These are phyloP conservation scores for Clarireedia paspali DNA, from an alignment of 2,329 filamentous ascomycete genomes.

Conservation along the genomic window DNA sequence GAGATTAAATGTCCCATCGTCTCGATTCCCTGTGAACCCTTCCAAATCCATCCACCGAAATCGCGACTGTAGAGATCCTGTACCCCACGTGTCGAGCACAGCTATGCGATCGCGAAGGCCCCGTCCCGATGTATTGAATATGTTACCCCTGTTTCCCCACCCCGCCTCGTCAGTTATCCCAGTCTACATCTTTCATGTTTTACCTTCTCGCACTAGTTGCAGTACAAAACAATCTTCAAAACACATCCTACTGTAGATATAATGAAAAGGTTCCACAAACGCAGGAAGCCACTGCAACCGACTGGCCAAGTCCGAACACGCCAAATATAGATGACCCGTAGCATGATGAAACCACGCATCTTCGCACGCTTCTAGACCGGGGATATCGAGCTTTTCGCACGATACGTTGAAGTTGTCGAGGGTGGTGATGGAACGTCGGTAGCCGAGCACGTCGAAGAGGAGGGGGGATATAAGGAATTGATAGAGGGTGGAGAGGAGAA, in stretches of 20 bases:
- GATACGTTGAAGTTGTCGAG: slow-evolving; percentile 28
- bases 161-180: no score
- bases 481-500: slow-evolving; percentile 24
- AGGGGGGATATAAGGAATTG: slow-evolving; percentile 27
- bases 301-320: slow-evolving; percentile 21
- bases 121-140: slow-evolving; percentile 22
- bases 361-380: slow-evolving; percentile 25
- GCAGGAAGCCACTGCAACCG: slow-evolving; percentile 23
- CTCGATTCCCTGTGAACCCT: slow-evolving; percentile 21
- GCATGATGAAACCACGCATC: slow-evolving; percentile 27
- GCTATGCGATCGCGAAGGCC: slow-evolving; percentile 19
- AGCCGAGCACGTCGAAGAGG: slow-evolving; percentile 27
- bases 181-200: no score
- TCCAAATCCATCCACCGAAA: slow-evolving; percentile 18
- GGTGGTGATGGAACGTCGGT: slow-evolving; percentile 26
- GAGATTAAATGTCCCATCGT: slow-evolving; percentile 27
- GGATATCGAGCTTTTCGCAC: slow-evolving; percentile 21
- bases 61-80: slow-evolving; percentile 17
- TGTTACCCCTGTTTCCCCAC: slow-evolving; percentile 12
- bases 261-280: slow-evolving; percentile 14
- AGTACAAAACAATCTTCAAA: no score
- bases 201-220: no score
- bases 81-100: slow-evolving; percentile 22
- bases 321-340: slow-evolving; percentile 24
- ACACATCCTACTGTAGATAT: neutral